Evolutionary conservation across 208 protist species (phyloP).

Genomic region (Trypanosoma melophagium): DNA sequence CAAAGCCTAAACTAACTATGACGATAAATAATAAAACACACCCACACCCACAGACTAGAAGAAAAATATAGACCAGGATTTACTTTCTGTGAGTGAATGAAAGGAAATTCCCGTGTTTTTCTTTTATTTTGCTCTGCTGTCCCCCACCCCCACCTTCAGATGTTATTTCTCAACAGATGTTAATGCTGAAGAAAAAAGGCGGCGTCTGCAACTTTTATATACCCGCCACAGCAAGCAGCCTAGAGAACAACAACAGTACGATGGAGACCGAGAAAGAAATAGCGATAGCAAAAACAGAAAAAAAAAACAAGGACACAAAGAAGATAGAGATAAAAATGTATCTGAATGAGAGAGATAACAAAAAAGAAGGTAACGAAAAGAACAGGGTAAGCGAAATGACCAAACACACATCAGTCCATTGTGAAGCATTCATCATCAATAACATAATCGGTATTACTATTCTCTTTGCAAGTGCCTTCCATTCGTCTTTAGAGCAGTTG

Average conservation of each 20-base stretch:
- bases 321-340: slow-evolving; percentile 4
- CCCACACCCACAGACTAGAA: background rate
- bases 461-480: no score
- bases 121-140: no score
- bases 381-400: background rate
- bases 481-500: no score
- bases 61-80: no score
- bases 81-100: no score
- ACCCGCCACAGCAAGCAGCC: slow-evolving; percentile 7
- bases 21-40: background rate
- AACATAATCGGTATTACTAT: no score
- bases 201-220: no score
- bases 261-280: slow-evolving; percentile 16
- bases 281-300: slow-evolving; percentile 19
- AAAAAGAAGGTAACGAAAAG: background rate
- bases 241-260: slow-evolving; percentile 12
- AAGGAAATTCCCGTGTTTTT: background rate
- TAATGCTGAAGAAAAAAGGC: no score
- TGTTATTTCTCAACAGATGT: no score
- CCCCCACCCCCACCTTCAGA: no score
- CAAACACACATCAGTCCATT: no score
- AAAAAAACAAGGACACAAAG: slow-evolving; percentile 8
- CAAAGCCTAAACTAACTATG: background rate
- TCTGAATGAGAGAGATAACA: background rate
- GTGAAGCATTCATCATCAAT: no score